Evolutionary conservation across 2,329 filamentous ascomycete genomes (phyloP).

Genomic region (Hymenotorrendiella dingleyae): DNA sequence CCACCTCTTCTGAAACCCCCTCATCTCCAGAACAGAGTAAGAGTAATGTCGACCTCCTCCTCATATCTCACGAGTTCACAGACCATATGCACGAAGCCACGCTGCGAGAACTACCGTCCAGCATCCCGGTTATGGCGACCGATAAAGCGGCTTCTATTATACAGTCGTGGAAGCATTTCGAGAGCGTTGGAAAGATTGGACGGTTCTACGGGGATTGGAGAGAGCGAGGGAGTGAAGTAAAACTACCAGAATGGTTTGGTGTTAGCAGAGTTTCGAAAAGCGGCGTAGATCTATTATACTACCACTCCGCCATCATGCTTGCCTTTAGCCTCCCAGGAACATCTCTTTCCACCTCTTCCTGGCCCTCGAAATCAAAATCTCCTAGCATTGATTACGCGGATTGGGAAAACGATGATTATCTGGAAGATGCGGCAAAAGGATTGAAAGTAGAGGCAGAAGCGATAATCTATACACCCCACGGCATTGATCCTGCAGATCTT

Average conservation of each 20-base stretch:
- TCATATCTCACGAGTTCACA: slow-evolving; percentile 60
- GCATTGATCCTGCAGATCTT: slow-evolving; percentile 45
- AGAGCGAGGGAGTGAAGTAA: slow-evolving; percentile 18
- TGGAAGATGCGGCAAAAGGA: not conserved
- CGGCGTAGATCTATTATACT: slow-evolving; percentile 48
- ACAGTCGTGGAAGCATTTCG: slow-evolving; percentile 53
- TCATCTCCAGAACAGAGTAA: too few species aligned
- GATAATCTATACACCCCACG: slow-evolving; percentile 60
- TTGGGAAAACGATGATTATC: not conserved
- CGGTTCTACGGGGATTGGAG: slow-evolving; percentile 28
- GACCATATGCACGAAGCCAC: slow-evolving; percentile 62
- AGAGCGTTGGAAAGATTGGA: slow-evolving; percentile 39
- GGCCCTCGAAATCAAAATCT: too few species aligned
- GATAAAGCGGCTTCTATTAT: slow-evolving; percentile 53
- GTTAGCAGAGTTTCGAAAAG: slow-evolving; percentile 50
- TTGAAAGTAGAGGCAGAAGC: slow-evolving; percentile 49
- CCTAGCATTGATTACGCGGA: too few species aligned
- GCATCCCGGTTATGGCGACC: slow-evolving; percentile 54
- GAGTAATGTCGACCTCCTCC: slow-evolving; percentile 49
- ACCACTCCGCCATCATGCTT: slow-evolving; percentile 56
- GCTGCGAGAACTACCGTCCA: slow-evolving; percentile 45
- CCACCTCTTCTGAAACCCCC: too few species aligned
- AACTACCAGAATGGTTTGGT: slow-evolving; percentile 53
- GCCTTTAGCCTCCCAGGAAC: slow-evolving; percentile 41
- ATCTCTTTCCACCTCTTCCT: too few species aligned